Evolutionary conservation across 305 asterid genomes (phyloP), one percentile per base, ranked within the genome.

Genomic region (Fraxinus ornus): DNA sequence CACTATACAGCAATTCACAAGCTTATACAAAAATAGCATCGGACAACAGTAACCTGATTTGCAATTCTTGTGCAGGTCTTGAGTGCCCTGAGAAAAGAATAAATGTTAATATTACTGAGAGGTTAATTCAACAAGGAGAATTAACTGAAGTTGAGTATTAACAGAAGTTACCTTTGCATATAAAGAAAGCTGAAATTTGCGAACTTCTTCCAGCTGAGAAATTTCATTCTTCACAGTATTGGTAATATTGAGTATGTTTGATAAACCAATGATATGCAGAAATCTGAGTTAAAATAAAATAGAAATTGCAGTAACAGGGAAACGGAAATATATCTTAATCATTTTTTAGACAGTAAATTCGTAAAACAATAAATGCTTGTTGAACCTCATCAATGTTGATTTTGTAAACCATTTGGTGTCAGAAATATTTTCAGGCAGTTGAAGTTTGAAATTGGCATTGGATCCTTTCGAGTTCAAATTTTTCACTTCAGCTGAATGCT

Each of bases 151-250:
- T 84, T 87, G 8, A 57, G 9, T 78, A 83, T 17, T 57, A 84
- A 75, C 76, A 81, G 60, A 55, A 37, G 81, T 86, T 88, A 94
- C 99, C 97, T 89, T 94, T 41, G 87, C 81, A 90, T 92, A 90
- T 21, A 94, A 85, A 26, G 97, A 94, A 80, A 90, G 85, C 85
- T 95, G 99, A 88, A 94, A 95, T 37, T 73, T 85, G 17, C 92
- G 89, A 81, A 97, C 91, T 85, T 93, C 98, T 87, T 92, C 98
- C 70, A 94, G 93, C 92, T 92, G 98, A 89, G 93, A 87, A 85
- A 97, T 92, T 90, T 94, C 99, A 41, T 87, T 89, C 88, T 76
- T 90, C 81, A 90, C 74, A 2, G 91, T 86, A 78, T 76, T 86
- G 80, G 97, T 85, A 30, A 83, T 84, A 55, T 86, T 87, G 80